phyloP scores from a whole-genome alignment of 805 yeast species.

The Candida silvatica region DNA sequence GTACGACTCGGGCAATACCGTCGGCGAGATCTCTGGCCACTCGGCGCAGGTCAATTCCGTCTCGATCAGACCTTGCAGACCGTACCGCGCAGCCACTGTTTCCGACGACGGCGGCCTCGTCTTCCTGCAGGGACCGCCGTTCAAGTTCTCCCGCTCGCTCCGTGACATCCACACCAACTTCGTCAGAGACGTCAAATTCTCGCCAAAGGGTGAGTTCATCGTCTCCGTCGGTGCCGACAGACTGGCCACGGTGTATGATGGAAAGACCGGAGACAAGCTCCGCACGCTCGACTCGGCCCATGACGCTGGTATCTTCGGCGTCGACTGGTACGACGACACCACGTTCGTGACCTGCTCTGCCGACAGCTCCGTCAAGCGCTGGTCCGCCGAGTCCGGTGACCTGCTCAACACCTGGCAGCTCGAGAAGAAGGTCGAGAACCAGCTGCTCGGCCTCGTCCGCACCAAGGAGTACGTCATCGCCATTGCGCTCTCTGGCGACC shows the following conservation, averaged over 20 bases:
- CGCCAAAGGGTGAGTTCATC: conserved; percentile 70
- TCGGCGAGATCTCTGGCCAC: conserved; percentile 95
- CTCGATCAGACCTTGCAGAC: conserved; percentile 76
- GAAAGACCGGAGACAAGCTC: conserved; percentile 72
- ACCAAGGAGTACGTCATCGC: conserved; percentile 54
- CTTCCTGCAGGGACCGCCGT: conserved; percentile 88
- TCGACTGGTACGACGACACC: conserved; percentile 57
- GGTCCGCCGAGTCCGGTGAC: conserved; percentile 41
- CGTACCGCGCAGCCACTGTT: conserved; percentile 89
- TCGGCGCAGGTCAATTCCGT: conserved; percentile 78
- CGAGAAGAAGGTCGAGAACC: conserved; percentile 43
- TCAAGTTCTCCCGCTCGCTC: conserved; percentile 68
- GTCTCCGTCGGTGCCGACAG: conserved; percentile 86
- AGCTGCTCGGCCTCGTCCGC: conserved; percentile 73
- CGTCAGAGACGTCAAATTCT: conserved; percentile 71
- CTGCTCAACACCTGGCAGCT: conserved; percentile 42
- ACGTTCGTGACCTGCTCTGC: conserved; percentile 79
- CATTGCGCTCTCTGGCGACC: conserved; percentile 61
- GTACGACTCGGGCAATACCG: conserved; percentile 92
- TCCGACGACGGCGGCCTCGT: conserved; percentile 84
- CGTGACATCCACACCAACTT: conserved; percentile 72
- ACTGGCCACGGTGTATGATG: conserved; percentile 70
- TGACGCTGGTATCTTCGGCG: conserved; percentile 72
- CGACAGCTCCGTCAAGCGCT: conserved; percentile 64
- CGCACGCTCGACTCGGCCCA: conserved; percentile 45